Conservation (phyloP, 495 filamentous ascomycete genomes). For the Penicillium arizonense region DNA sequence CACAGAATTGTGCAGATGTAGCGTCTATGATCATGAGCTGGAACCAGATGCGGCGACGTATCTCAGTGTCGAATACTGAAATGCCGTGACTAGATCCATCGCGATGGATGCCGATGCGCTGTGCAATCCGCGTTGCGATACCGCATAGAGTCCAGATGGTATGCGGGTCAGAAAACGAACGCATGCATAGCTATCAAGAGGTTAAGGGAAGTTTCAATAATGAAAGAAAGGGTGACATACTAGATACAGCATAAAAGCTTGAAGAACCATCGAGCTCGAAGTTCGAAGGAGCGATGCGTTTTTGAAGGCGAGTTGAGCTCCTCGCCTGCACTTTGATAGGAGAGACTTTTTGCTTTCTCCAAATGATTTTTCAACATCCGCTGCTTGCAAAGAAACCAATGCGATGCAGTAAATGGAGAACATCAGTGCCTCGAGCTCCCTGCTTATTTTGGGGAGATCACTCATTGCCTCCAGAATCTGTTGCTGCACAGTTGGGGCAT, state of each 20-base stretch:
- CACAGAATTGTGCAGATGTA: slow-evolving; percentile 34
- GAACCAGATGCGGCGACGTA: slow-evolving; percentile 44
- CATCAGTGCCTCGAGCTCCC: slow-evolving; percentile 43
- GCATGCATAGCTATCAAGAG: slow-evolving; percentile 25
- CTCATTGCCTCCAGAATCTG: slow-evolving; percentile 40
- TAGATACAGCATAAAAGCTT: slow-evolving; percentile 46
- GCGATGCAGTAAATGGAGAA: slow-evolving; percentile 50
- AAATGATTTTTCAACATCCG: slow-evolving; percentile 40
- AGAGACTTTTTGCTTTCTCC: slow-evolving; percentile 39
- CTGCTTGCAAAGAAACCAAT: slow-evolving; percentile 34
- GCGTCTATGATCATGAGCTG: slow-evolving; percentile 35
- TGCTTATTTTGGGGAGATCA: slow-evolving; percentile 29
- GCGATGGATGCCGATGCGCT: slow-evolving; percentile 45
- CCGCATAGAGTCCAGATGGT: slow-evolving; percentile 45
- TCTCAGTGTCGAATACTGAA: slow-evolving; percentile 43
- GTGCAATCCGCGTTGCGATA: slow-evolving; percentile 39
- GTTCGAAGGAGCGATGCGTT: slow-evolving; percentile 48
- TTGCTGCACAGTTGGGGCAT: slow-evolving; percentile 57
- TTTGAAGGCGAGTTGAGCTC: slow-evolving; percentile 42
- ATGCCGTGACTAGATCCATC: slow-evolving; percentile 37
- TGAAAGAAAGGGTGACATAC: slow-evolving; percentile 14
- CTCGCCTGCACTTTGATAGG: slow-evolving; percentile 40
- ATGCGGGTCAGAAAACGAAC: slow-evolving; percentile 35
- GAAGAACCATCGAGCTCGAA: slow-evolving; percentile 41
- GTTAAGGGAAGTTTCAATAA: neutral